Conservation (phyloP, 768 basidiomycete species). For the Suillus lakei region DNA sequence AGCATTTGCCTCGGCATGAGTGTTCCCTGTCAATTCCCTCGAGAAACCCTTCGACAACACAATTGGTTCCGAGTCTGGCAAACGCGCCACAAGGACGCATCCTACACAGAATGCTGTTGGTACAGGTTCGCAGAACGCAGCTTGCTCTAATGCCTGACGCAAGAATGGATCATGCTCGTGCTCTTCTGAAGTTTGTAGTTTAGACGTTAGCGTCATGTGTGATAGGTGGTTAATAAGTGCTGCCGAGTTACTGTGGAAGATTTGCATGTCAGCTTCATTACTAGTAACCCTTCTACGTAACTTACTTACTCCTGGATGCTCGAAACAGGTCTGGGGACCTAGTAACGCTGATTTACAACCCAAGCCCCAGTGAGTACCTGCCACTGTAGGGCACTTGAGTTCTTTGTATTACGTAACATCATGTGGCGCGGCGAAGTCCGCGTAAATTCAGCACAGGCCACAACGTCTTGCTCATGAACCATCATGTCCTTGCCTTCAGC, state of each 20-base stretch:
- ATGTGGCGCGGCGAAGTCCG: slow-evolving; percentile 10
- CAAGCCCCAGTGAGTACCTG: no score
- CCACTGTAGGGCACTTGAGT: no score
- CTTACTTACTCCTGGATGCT: slow-evolving; percentile 47
- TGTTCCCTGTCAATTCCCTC: slow-evolving; percentile 90
- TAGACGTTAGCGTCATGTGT: background rate
- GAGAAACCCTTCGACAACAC: slow-evolving; percentile 85
- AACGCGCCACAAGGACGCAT: slow-evolving; percentile 66
- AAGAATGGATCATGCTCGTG: slow-evolving; percentile 50
- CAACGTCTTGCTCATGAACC: slow-evolving; percentile 25
- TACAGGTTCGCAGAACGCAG: slow-evolving; percentile 68
- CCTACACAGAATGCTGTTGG: slow-evolving; percentile 92
- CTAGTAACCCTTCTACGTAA: slow-evolving; percentile 36
- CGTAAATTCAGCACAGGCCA: slow-evolving; percentile 3
- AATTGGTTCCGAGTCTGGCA: slow-evolving; percentile 47
- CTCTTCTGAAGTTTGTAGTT: background rate
- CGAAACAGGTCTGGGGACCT: background rate
- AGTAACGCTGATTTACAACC: background rate
- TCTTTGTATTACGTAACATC: background rate
- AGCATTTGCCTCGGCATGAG: slow-evolving; percentile 97
- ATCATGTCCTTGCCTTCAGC: slow-evolving; percentile 62
- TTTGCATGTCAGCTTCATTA: background rate
- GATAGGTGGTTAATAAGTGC: background rate
- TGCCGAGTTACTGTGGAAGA: background rate
- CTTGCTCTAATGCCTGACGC: slow-evolving; percentile 69